A percentile compares a stretch with the other conserved stretches of the same genome.
phyloP scores from a whole-genome alignment of 352 stramenopile genomes.

The Peronosclerospora sorghi region DNA sequence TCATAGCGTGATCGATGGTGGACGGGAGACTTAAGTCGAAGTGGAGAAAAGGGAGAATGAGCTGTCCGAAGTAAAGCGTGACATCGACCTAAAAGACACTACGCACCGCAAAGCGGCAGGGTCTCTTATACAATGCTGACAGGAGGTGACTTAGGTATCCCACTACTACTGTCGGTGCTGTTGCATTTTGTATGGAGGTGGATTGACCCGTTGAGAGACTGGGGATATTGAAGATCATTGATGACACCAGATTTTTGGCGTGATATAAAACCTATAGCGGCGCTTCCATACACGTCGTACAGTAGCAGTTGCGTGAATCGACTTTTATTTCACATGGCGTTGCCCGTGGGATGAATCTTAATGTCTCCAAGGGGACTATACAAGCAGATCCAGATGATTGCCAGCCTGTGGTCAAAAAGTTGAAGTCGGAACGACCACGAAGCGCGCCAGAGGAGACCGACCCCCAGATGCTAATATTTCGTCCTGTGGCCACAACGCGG shows the following conservation, averaged over 20 bases:
- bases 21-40: slow-evolving; percentile 4
- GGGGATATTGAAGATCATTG: slow-evolving; percentile 21
- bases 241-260: slow-evolving; percentile 22
- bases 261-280: background rate
- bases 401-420: background rate
- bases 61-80: slow-evolving; percentile 6
- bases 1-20: slow-evolving; percentile 3
- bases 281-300: too few species aligned
- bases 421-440: slow-evolving; percentile 6
- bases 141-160: slow-evolving; percentile 10
- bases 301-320: slow-evolving; percentile 1
- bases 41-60: slow-evolving; percentile 30
- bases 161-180: slow-evolving; percentile 17
- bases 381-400: slow-evolving; percentile 1
- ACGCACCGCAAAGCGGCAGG: background rate
- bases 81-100: background rate
- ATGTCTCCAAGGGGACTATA: slow-evolving; percentile 3
- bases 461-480: background rate
- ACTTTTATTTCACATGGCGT: background rate
- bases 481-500: background rate
- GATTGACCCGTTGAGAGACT: slow-evolving; percentile 6
- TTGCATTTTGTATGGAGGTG: background rate
- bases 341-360: background rate
- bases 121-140: slow-evolving; percentile 15
- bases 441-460: slow-evolving; percentile 9